Conservation (phyloP, 805 yeast species). For the Ogataea methanolica region DNA sequence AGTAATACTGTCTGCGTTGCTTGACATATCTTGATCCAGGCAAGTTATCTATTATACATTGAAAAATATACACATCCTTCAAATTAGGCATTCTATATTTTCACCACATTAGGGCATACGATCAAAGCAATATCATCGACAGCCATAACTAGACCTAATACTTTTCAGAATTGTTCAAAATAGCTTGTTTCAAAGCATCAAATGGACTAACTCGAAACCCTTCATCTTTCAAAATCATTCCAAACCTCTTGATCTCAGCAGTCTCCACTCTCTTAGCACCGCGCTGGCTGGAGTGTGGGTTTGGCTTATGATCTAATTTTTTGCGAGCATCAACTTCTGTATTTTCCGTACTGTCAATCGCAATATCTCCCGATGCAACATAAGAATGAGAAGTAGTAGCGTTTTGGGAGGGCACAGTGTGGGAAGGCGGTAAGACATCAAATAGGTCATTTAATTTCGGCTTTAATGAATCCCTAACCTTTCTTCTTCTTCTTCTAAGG, state of each 20-base stretch:
- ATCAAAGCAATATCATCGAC: too few species aligned
- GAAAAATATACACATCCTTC: too few species aligned
- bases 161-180: conserved; percentile 27
- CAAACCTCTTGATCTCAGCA: conserved; percentile 56
- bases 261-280: conserved; percentile 52
- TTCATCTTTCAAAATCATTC: conserved; percentile 48
- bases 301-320: conserved; percentile 33
- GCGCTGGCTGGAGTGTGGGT: conserved; percentile 27
- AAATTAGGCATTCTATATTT: too few species aligned
- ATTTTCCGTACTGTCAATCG: neutral
- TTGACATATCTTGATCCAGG: too few species aligned
- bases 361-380: conserved; percentile 16
- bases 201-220: conserved; percentile 59
- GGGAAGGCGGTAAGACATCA: conserved; percentile 41
- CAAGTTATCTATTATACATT: too few species aligned
- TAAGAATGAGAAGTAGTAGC: conserved; percentile 10
- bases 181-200: conserved; percentile 58
- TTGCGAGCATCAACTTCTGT: conserved; percentile 7
- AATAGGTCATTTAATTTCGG: conserved; percentile 66
- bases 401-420: conserved; percentile 14
- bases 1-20: too few species aligned
- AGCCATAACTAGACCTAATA: conserved; percentile 1
- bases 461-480: conserved; percentile 55
- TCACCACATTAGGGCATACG: too few species aligned
- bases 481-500: conserved; percentile 57